Conservation (phyloP, 345 rosid genomes). For the Eucalyptus regnans region DNA sequence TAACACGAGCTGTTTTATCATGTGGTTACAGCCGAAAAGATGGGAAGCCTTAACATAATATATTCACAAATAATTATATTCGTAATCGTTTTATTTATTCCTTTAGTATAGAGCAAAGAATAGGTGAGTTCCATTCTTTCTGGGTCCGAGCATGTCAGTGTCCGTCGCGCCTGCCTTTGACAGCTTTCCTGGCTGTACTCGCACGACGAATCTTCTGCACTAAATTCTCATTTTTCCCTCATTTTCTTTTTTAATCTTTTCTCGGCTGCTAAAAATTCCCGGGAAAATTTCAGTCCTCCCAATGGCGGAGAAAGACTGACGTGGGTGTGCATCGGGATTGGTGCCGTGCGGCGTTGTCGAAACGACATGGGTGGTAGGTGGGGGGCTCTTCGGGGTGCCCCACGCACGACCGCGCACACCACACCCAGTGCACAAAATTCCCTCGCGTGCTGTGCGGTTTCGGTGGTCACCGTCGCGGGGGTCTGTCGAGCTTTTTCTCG, state of each 20-base stretch:
- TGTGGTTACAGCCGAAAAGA: background rate
- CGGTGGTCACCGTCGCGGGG: background rate
- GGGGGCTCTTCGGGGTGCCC: background rate
- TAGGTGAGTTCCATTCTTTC: background rate
- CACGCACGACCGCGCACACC: background rate
- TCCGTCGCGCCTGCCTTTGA: background rate
- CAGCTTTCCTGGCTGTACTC: background rate
- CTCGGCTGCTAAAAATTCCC: background rate
- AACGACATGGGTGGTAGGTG: background rate
- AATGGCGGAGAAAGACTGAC: background rate
- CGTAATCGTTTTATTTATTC: background rate
- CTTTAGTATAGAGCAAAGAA: background rate
- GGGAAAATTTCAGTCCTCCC: background rate
- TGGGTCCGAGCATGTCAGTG: background rate
- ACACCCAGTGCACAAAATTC: background rate
- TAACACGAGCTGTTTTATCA: background rate
- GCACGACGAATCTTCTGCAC: background rate
- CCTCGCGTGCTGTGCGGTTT: background rate
- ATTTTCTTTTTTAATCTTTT: background rate
- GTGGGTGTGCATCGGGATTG: background rate
- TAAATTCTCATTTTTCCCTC: too few species aligned
- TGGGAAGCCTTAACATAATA: background rate
- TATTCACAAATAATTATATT: background rate
- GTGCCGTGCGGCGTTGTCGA: background rate
- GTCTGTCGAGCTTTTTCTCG: background rate